Base-by-base conservation (phyloP, 1,284 basidiomycete genomes). In the Austroboletus olivaceoglutinosus region DNA sequence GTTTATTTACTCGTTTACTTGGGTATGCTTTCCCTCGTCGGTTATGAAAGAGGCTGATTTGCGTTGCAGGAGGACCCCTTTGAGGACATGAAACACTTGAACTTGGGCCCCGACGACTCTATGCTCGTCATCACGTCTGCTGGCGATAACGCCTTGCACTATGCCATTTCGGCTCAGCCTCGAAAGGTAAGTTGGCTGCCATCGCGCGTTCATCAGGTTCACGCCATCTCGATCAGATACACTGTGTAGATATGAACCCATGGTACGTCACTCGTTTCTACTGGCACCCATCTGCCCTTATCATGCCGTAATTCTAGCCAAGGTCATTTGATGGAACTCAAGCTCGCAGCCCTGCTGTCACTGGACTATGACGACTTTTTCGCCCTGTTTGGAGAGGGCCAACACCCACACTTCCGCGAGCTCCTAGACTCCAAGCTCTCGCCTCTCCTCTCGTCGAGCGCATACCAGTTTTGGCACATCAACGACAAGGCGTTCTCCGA, bases 111-210 rank as follows among this genome's bases (percentile, higher is more conserved):
- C 34, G 75, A 85, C 9, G 89, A 91, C 69, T 80, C 83, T 13
- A 25, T 25, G 25, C 25, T 25, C 25, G 25, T 25, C 25, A 25
- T 25, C 25, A 25, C 25, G 6, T 25, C 82, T 47, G 90, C 88
- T 0, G 90, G 89, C 1, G 89, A 91, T 68, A 92, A 92, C 62
- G 86, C 86, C 2, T 72, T 92, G 37, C 90, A 92, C 68, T 92
- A 92, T 59, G 88, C 88, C 6, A 82, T 89, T 43, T 77, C 77
- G 2, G 85, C 82, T 6, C 69, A 77, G 45, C 86, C 86, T 9
- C 73, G 76, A 48, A 69, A 76, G 46, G 77, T 78, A 53, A 47
- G 71, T 59, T 18, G 23, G 6, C 7, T 7, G 8, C 6, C 10
- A 7, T 7, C 25, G 25, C 10, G 8, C 25, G 25, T 25, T 25